Conservation (phyloP, 1,284 basidiomycete genomes). For the Apiotrichum porosum region DNA sequence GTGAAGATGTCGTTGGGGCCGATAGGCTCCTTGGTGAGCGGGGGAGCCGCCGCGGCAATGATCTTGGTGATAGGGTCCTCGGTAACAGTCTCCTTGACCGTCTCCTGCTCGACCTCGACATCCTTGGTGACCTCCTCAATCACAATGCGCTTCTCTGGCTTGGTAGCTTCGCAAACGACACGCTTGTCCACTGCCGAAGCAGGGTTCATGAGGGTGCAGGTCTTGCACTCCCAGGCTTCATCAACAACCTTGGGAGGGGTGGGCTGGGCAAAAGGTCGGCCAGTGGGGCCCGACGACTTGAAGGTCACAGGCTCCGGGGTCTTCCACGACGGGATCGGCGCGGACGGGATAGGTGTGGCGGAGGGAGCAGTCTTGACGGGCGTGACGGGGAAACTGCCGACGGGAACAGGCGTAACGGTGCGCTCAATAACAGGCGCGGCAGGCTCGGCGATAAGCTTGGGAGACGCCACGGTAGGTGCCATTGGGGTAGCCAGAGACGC, state of each 20-base stretch:
- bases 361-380: background rate
- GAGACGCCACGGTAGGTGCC: background rate
- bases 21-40: slow-evolving; percentile 17
- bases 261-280: background rate
- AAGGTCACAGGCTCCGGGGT: background rate
- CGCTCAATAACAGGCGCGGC: background rate
- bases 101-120: slow-evolving; percentile 4
- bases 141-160: background rate
- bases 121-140: background rate
- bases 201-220: too few species aligned
- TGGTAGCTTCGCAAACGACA: background rate
- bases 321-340: background rate
- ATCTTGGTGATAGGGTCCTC: slow-evolving; percentile 3
- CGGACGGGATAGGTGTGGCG: background rate
- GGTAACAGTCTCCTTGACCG: background rate
- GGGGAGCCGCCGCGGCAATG: background rate
- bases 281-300: background rate
- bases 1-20: slow-evolving; percentile 40
- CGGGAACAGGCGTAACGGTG: slow-evolving; percentile 2
- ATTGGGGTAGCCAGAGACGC: background rate
- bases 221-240: too few species aligned
- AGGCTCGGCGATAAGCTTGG: background rate
- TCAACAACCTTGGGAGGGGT: background rate
- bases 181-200: background rate
- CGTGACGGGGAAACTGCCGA: slow-evolving; percentile 4